These are phyloP conservation scores for Boletus pseudo-olivaceus DNA, from an alignment of 768 basidiomycete species.

Conservation along the genomic window DNA sequence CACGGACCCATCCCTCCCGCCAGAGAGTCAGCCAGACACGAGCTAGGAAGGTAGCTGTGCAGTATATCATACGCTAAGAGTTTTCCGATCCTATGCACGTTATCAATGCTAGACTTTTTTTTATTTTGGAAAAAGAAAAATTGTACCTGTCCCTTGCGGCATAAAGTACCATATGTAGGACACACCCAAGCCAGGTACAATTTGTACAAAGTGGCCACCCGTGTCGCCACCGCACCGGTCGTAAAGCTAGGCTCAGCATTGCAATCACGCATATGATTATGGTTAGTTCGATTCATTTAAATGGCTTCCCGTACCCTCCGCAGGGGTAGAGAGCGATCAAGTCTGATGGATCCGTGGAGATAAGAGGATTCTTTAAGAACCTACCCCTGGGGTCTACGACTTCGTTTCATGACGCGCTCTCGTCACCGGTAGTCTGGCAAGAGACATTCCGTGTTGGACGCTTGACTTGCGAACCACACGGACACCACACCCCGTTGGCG, in stretches of 20 bases:
- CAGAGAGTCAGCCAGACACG: conserved; percentile 38
- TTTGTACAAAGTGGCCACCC: too few species aligned
- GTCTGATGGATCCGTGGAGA: background rate
- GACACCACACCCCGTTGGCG: background rate
- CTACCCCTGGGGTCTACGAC: background rate
- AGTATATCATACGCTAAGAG: background rate
- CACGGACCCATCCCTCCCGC: conserved; percentile 60
- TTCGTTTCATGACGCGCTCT: background rate
- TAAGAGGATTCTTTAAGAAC: background rate
- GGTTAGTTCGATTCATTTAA: background rate
- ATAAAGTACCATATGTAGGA: too few species aligned
- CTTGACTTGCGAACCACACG: background rate
- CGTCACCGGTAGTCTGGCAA: background rate
- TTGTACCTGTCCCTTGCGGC: too few species aligned
- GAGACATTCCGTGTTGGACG: background rate
- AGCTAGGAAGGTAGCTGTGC: conserved; percentile 13
- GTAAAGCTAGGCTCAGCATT: background rate
- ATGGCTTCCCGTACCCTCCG: background rate
- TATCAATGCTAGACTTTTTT: background rate
- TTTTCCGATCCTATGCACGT: conserved; percentile 1
- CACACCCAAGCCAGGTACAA: too few species aligned
- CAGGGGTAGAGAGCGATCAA: background rate
- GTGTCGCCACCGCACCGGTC: too few species aligned
- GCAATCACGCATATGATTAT: background rate
- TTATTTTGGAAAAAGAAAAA: too few species aligned